Percentiles rank a stretch among this genome's conserved stretches.
Conservation (phyloP, 192 early-diverging fungal genomes). For the Gamsiella multidivaricata region DNA sequence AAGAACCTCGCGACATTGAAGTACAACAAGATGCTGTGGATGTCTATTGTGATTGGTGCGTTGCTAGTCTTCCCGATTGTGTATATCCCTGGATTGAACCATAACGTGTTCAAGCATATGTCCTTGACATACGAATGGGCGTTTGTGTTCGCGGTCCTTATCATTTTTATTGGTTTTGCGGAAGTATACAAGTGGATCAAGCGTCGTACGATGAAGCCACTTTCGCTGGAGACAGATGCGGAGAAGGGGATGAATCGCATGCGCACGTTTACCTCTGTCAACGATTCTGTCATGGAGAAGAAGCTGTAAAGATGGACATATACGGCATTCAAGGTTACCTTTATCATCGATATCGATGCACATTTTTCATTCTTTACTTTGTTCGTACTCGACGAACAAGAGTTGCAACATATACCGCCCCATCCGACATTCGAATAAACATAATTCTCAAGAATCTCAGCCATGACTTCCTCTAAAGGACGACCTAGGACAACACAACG, state of each 20-base stretch:
- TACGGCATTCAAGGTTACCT: too few species aligned
- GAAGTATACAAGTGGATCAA: slow-evolving; percentile 31
- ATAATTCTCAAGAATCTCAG: too few species aligned
- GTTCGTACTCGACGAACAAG: neutral
- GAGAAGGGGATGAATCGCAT: slow-evolving; percentile 18
- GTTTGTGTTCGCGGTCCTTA: slow-evolving; percentile 21
- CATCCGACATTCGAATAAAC: too few species aligned
- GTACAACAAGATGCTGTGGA: slow-evolving; percentile 50
- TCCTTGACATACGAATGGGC: slow-evolving; percentile 24
- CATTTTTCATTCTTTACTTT: neutral
- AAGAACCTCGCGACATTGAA: slow-evolving; percentile 16
- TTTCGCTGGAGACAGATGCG: neutral
- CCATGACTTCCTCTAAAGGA: too few species aligned
- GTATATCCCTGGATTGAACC: slow-evolving; percentile 38
- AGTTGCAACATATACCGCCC: too few species aligned
- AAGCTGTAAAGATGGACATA: too few species aligned
- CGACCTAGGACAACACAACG: too few species aligned
- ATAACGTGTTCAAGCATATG: slow-evolving; percentile 38
- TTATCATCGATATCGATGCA: too few species aligned
- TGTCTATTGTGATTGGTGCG: slow-evolving; percentile 61
- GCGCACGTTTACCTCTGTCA: slow-evolving; percentile 1
- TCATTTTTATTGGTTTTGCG: slow-evolving; percentile 26
- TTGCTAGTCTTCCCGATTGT: slow-evolving; percentile 48
- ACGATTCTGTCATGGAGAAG: slow-evolving; percentile 21
- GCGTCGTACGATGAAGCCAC: slow-evolving; percentile 15